These are phyloP conservation scores for Wickerhamomyces ciferrii DNA, from an alignment of 805 yeast genomes.

Conservation along the genomic window DNA sequence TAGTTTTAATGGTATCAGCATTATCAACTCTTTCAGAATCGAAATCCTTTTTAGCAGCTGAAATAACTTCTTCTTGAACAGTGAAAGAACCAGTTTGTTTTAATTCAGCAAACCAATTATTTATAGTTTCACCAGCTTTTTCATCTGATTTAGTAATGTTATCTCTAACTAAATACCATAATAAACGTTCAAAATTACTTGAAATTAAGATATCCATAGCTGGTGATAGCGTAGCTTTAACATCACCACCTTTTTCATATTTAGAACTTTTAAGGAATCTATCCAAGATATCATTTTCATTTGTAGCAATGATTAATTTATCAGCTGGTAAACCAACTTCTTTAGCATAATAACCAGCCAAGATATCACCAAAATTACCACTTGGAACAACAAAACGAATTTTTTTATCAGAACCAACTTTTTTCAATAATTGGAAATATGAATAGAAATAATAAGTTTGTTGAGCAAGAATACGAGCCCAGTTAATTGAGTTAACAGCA, in stretches of 20 bases:
- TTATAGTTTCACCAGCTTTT: conserved; percentile 71
- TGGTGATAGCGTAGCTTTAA: conserved; percentile 88
- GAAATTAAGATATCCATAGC: conserved; percentile 98
- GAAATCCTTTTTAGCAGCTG: conserved; percentile 64
- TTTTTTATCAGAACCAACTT: conserved; percentile 32
- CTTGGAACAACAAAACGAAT: conserved; percentile 92
- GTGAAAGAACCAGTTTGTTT: conserved; percentile 70
- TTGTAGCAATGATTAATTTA: conserved; percentile 87
- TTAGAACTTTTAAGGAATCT: conserved; percentile 85
- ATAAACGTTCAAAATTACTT: conserved; percentile 91
- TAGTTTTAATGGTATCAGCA: conserved; percentile 73
- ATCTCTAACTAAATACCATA: conserved; percentile 89
- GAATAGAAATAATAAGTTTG: conserved; percentile 95
- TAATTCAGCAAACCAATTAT: conserved; percentile 73
- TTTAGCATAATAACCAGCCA: conserved; percentile 93
- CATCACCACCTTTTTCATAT: conserved; percentile 72
- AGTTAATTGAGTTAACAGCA: conserved; percentile 96
- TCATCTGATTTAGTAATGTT: conserved; percentile 49
- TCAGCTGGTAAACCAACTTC: conserved; percentile 93
- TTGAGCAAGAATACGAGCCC: conserved; percentile 98
- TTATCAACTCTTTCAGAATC: conserved; percentile 78
- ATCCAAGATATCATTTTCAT: conserved; percentile 90
- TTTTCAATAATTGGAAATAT: conserved; percentile 64
- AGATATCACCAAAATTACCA: conserved; percentile 97
- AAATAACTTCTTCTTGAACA: conserved; percentile 60